Base-by-base conservation (phyloP, 768 basidiomycete genomes). In the Dioszegia hungarica region DNA sequence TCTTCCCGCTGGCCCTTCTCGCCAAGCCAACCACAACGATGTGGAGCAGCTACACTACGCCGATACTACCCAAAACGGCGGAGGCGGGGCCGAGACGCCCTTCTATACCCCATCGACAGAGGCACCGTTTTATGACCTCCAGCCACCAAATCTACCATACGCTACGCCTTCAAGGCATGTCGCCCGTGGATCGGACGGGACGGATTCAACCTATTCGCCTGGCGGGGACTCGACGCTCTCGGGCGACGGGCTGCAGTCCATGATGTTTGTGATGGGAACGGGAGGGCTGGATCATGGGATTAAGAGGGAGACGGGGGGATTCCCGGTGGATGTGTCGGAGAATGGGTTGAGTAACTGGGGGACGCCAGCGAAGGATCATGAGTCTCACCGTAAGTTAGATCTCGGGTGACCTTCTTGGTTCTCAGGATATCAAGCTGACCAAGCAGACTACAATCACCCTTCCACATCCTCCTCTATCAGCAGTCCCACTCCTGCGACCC, bases 281-380 rank as follows among this genome's bases (percentile, higher is more conserved):
- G 41, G 58, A 15, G 33, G 57, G 4, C 22, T 20, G 14, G 43
- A 38, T 19, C 31, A 27, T 33, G 50, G 40, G 9, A 19, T n/a
- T 2, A 56, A 33, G 31, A 48, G 47, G 14, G 44, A 38, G 46
- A 46, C 29, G 40, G 50, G 46, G 40, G 64, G 51, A 31, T 70
- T 60, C 53, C 69, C 69, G 34, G 48, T 63, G 12, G 69, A 61
- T 25, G 68, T 65, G 5, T 61, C 60, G 14, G 59, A 64, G 14
- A 43, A 56, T 25, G 62, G 59, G 15, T 56, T 59, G 11, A 71
- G 72, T 59, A 64, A 66, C 17, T 72, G 68, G 62, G 66, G 70
- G 8, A 74, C 73, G 17, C 73, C 73, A 22, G 69, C 62, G 3
- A 66, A 62, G 34, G 56, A 59, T n/a, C n/a, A n/a, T n/a, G n/a